Base-by-base conservation (phyloP, 306 rosid genomes). In the Bauhinia variegata region DNA sequence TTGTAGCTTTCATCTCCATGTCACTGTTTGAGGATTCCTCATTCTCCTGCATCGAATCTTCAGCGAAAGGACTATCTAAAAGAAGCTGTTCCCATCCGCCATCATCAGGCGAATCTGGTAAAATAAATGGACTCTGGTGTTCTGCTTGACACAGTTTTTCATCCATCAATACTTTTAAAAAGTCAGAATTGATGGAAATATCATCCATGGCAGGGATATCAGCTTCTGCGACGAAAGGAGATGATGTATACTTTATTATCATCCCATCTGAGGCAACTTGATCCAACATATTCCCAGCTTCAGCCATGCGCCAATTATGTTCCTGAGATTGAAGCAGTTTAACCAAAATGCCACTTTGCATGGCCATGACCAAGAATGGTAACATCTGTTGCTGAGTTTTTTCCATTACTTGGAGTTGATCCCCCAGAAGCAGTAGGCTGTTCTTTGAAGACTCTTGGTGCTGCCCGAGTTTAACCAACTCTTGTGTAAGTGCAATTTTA, bases 341-440 rank as follows among this genome's bases (percentile, higher is more conserved):
- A 77, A 86, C 80, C 61, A 95, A 72, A 73, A 88, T 79, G 5
- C 83, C 90, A 18, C 74, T 85, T 79, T 95, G 97, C 84, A 95
- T 88, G 3, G 91, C 99, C 96, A 88, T 88, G 50, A 90, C 99
- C 69, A 95, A 70, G 80, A 95, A 95, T 7, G 99, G 88, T 42
- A 95, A 77, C 96, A 95, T 83, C 84, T 95, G 99, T 65, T 95
- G 92, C 76, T 90, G 97, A 86, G 83, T 84, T 76, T 82, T 88
- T 73, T 95, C 99, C 96, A 95, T 88, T 67, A 97, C 96, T 11
- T 80, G 75, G 74, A 95, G 84, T 17, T 84, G 86, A 53, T 90
- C 84, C 37, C 89, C 69, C 80, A 95, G 52, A 56, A 75, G 77
- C 34, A 88, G 74, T 85, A 95, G 56, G 54, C 79, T 88, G 39